These are phyloP conservation scores for Atkinsonella texensis DNA, from an alignment of 2,329 filamentous ascomycete genomes.

Conservation along the genomic window DNA sequence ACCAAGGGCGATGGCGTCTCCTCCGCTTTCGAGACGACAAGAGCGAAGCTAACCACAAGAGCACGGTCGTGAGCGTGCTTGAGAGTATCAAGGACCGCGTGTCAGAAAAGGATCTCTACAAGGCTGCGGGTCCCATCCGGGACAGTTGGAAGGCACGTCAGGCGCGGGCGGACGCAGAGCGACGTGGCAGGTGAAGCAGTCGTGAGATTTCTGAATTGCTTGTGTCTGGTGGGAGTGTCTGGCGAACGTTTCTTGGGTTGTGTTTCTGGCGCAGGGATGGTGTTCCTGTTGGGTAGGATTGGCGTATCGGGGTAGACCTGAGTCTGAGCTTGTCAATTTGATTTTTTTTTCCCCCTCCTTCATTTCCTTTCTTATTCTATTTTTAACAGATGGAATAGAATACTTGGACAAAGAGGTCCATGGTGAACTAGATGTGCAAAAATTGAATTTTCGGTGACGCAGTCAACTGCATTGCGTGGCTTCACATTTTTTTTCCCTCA, in stretches of 20 bases:
- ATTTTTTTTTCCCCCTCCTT: neutral
- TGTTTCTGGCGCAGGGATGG: slow-evolving; percentile 1
- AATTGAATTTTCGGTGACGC: too few relatives aligned
- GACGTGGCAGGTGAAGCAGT: slow-evolving; percentile 8
- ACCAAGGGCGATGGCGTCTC: slow-evolving; percentile 66
- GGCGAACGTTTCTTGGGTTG: neutral
- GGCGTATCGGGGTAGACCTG: slow-evolving; percentile 1
- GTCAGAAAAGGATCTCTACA: slow-evolving; percentile 67
- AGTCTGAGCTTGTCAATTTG: neutral
- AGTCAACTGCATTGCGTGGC: too few relatives aligned
- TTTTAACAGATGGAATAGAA: too few relatives aligned
- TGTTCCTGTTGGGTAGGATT: neutral
- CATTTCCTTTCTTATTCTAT: too few relatives aligned
- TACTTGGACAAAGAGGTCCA: neutral
- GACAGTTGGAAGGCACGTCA: slow-evolving; percentile 64
- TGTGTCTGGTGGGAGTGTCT: neutral
- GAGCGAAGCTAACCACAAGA: slow-evolving; percentile 76
- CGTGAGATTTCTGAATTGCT: neutral
- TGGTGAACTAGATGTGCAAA: too few relatives aligned
- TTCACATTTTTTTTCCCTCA: neutral
- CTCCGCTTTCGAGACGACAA: slow-evolving; percentile 92
- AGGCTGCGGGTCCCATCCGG: slow-evolving; percentile 57
- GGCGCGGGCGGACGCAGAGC: slow-evolving; percentile 19
- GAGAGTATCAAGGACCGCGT: slow-evolving; percentile 83
- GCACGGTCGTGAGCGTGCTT: slow-evolving; percentile 72